A percentile compares a stretch with the other conserved stretches of the same genome.
These are phyloP conservation scores for Adansonia gregorii DNA, from an alignment of 441 rosid species.

Conservation along the genomic window DNA sequence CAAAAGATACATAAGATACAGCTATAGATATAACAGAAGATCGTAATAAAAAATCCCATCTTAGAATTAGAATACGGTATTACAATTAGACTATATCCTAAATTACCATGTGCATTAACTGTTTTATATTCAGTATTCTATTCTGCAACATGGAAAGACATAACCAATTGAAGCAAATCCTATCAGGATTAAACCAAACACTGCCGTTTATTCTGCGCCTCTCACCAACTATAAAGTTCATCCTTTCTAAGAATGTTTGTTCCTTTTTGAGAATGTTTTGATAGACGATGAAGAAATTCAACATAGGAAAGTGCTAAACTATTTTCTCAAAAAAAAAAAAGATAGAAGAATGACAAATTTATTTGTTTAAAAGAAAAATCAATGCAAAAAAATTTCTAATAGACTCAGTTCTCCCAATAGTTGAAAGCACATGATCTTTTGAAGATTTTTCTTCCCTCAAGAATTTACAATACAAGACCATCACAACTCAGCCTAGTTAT, in stretches of 20 bases:
- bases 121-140: neutral
- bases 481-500: neutral
- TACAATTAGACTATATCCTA: neutral
- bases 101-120: neutral
- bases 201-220: neutral
- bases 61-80: neutral
- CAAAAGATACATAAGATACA: neutral
- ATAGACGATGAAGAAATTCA: neutral
- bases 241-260: neutral
- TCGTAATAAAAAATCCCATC: neutral
- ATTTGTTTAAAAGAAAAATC: neutral
- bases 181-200: slow-evolving; percentile 3
- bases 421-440: neutral
- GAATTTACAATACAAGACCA: neutral
- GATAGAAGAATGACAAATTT: neutral
- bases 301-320: neutral
- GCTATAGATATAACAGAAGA: neutral
- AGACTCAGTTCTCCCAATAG: neutral
- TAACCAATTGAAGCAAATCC: neutral
- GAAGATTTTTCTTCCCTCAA: neutral
- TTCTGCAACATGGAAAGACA: neutral
- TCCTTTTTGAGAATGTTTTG: neutral
- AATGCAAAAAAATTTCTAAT: neutral
- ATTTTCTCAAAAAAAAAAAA: neutral
- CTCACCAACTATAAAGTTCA: neutral